These are phyloP conservation scores for Podila epicladia DNA, from an alignment of 192 early-diverging fungal species.

Conservation along the genomic window DNA sequence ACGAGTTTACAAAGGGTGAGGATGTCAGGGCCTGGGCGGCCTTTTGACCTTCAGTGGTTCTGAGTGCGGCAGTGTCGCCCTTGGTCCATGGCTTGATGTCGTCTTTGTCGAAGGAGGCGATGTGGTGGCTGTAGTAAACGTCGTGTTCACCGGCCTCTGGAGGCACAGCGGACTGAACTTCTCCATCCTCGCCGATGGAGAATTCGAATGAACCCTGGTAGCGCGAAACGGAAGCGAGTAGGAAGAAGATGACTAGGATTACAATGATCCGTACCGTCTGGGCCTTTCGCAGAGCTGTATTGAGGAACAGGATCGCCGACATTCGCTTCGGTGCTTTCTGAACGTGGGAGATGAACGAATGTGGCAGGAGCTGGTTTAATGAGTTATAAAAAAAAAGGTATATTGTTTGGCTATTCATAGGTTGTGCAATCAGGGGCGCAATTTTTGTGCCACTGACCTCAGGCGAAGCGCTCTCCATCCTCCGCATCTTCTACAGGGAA, in stretches of 20 bases:
- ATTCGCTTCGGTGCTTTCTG: neutral
- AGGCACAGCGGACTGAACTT: conserved; percentile 29
- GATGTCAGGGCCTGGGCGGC: conserved; percentile 25
- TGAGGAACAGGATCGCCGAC: neutral
- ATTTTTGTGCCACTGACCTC: neutral
- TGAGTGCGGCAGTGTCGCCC: conserved; percentile 29
- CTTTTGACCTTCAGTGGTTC: conserved; percentile 20
- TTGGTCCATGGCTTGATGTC: conserved; percentile 38
- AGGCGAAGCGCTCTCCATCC: neutral
- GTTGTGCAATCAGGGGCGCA: too few relatives aligned
- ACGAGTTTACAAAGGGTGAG: conserved; percentile 10
- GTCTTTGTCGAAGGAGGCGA: conserved; percentile 27
- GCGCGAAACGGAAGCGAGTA: conserved; percentile 33
- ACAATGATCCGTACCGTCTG: conserved; percentile 29
- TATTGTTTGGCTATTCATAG: neutral
- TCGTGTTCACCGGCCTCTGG: conserved; percentile 5
- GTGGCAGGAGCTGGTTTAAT: neutral
- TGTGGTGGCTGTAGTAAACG: conserved; percentile 40
- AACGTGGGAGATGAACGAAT: neutral
- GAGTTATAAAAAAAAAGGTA: neutral
- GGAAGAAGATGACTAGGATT: conserved; percentile 24
- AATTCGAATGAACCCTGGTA: conserved; percentile 46
- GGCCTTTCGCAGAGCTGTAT: conserved; percentile 12
- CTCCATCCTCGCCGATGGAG: conserved; percentile 44
- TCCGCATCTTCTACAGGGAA: neutral